Evolutionary conservation across 148 eudicot species (phyloP), one percentile per base, ranked within the genome.

Genomic region (Diospyros kaki): DNA sequence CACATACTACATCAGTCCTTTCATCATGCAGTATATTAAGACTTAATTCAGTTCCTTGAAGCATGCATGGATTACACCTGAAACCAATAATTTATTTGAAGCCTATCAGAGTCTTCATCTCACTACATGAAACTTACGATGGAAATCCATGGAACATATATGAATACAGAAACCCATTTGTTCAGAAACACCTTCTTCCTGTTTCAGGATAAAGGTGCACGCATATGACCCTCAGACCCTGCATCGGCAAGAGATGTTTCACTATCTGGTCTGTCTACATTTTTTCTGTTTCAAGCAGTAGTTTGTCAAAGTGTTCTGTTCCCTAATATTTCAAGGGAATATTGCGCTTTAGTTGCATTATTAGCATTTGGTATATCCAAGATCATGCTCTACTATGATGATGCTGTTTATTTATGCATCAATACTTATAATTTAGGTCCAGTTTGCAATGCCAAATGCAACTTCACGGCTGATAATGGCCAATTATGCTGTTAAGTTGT

Each of bases 81-180:
- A 44, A 15, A 43, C 51, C 17, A 44, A 44, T 44, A 42, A 44
- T 65, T 13, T 43, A 12, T 7, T 52, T 14, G 54, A 67, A 67
- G 56, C 9, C 69, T 6, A 66, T 45, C 52, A 46, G 5, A 42
- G 11, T 64, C 51, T 68, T 68, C 71, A 68, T 68, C 56, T 18
- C 42, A 50, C n/a, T 28, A 48, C 55, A n/a, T 68, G 15, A 67
- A 46, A 46, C 55, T 48, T 67, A 7, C 18, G 54, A 14, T 15
- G 61, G 12, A 53, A 2, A 14, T 58, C 61, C 61, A 58, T 15
- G 61, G n/a, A 4, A 58, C 9, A 9, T 58, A 17, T 17, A 14
- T 28, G 0, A 28, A 28, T 28, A 28, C 28, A 28, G 28, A 28
- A 28, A 28, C 28, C 28, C 28, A 28, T 28, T 28, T 28, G 28